Percentiles rank a stretch among this genome's conserved stretches.
Conservation (phyloP, 2,329 filamentous ascomycete genomes). For the Ilyonectria sp. region DNA sequence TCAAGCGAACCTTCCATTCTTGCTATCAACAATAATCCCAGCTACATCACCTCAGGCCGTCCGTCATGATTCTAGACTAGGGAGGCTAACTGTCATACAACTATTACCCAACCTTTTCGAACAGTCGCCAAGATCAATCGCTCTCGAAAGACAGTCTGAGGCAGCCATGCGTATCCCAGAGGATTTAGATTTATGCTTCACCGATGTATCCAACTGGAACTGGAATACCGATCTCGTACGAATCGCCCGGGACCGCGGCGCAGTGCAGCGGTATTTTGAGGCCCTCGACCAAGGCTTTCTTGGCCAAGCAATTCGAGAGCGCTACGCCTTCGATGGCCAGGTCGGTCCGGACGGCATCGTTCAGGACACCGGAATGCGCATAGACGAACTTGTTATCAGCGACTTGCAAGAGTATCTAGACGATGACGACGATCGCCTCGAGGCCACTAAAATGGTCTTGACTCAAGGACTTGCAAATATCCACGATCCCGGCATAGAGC, state of each 20-base stretch:
- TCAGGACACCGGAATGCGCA: not conserved
- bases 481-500: constrained; percentile 3
- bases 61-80: not conserved
- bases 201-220: not conserved
- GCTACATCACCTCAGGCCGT: not conserved
- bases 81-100: not conserved
- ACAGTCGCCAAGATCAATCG: not conserved
- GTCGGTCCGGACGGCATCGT: not conserved
- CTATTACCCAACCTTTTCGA: not conserved
- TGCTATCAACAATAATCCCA: not conserved
- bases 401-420: not conserved
- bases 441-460: not conserved
- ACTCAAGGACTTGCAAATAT: constrained; percentile 1
- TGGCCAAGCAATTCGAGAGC: not conserved
- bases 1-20: not conserved
- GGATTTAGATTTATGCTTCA: not conserved
- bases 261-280: not conserved
- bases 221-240: not conserved
- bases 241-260: not conserved
- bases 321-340: not conserved
- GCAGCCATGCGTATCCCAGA: not conserved
- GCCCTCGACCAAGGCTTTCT: not conserved
- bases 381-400: not conserved
- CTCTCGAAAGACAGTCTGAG: not conserved
- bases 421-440: not conserved